Evolutionary conservation across 1,284 basidiomycete genomes (phyloP).

Genomic region (Boletellus dicymbophilus): DNA sequence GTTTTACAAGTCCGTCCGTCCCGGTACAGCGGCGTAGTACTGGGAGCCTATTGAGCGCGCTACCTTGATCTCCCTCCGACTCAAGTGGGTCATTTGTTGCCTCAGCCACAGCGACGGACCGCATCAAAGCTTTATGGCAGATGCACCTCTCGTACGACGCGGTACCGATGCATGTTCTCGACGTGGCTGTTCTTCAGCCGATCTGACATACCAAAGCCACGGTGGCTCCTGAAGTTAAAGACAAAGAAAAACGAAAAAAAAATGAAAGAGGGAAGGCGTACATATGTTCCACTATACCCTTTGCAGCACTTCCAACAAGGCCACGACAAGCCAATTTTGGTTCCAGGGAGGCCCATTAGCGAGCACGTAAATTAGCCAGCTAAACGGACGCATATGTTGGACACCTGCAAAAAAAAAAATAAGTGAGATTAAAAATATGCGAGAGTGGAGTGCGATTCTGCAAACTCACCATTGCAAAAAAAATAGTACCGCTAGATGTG

Average conservation of each 20-base stretch:
- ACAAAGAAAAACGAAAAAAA: too few relatives aligned
- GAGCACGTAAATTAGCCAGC: slow-evolving; percentile 83
- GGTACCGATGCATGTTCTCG: slow-evolving; percentile 83
- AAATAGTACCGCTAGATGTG: slow-evolving; percentile 65
- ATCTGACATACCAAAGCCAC: slow-evolving; percentile 38
- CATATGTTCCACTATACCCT: slow-evolving; percentile 94
- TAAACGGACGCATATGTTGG: slow-evolving; percentile 79
- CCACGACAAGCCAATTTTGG: slow-evolving; percentile 59
- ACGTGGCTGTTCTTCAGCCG: slow-evolving; percentile 88
- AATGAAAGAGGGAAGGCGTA: slow-evolving; percentile 37
- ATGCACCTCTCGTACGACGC: slow-evolving; percentile 77
- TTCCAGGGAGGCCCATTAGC: slow-evolving; percentile 28
- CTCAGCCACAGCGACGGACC: background rate
- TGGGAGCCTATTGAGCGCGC: too few relatives aligned
- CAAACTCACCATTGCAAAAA: slow-evolving; percentile 46
- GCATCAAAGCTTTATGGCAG: slow-evolving; percentile 69
- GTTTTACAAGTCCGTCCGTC: too few relatives aligned
- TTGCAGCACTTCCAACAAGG: slow-evolving; percentile 76
- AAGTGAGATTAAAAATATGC: background rate
- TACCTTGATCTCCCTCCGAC: too few relatives aligned
- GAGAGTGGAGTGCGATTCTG: background rate
- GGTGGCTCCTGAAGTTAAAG: too few relatives aligned
- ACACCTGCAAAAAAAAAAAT: slow-evolving; percentile 42
- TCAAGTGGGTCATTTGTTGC: background rate
- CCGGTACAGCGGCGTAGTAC: too few relatives aligned